These are phyloP conservation scores for Boletellus deceptivus DNA, from an alignment of 1,284 basidiomycete species.

Conservation along the genomic window DNA sequence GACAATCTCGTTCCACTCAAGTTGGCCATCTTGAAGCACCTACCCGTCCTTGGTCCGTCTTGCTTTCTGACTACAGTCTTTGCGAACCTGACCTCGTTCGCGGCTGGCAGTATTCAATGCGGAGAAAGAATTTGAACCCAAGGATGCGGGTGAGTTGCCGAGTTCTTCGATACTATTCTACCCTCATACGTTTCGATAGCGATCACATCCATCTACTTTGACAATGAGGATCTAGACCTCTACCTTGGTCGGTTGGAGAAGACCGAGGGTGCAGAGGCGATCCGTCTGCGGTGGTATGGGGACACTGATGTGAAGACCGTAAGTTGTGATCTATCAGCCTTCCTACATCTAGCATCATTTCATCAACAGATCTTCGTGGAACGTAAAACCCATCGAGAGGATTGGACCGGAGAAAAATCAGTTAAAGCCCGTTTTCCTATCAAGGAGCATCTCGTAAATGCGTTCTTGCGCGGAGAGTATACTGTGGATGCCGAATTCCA, in stretches of 20 bases:
- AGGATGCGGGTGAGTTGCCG: constrained; percentile 71
- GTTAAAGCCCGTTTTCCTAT: constrained; percentile 98
- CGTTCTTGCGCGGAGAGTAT: constrained; percentile 87
- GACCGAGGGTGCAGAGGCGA: constrained; percentile 97
- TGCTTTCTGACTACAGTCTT: background rate
- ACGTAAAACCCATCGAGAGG: constrained; percentile 97
- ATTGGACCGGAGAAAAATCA: constrained; percentile 99
- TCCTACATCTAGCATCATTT: background rate
- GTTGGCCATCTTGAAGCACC: constrained; percentile 88
- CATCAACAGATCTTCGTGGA: constrained; percentile 86
- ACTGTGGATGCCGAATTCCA: constrained; percentile 96
- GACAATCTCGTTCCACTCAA: constrained; percentile 97
- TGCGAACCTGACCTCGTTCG: constrained; percentile 8
- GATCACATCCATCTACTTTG: constrained; percentile 89
- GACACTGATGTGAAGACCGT: constrained; percentile 81
- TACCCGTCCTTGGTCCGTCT: constrained; percentile 82
- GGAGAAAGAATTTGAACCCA: constrained; percentile 89
- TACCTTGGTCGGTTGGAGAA: constrained; percentile 98
- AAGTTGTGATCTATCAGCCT: constrained; percentile 21
- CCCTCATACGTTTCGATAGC: constrained; percentile 41
- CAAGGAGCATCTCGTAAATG: constrained; percentile 94
- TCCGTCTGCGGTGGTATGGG: constrained; percentile 98
- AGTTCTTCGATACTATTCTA: background rate
- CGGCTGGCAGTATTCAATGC: constrained; percentile 81
- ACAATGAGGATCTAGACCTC: constrained; percentile 96